A percentile compares a stretch with the other conserved stretches of the same genome.
Conservation (phyloP, 148 eudicot genomes). For the Amaranthus cruentus region DNA sequence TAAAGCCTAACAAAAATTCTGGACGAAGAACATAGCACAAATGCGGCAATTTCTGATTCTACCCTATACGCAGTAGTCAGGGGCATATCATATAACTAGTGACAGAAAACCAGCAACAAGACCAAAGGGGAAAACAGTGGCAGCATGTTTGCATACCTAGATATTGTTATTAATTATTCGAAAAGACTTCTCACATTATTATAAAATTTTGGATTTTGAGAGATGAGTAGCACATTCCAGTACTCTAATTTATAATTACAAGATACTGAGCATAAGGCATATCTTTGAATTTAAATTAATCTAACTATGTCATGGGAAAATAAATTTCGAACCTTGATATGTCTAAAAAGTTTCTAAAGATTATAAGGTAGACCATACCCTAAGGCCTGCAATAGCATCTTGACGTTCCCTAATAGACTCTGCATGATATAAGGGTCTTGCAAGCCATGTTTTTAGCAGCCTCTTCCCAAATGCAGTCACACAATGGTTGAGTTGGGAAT, state of each 20-base stretch:
- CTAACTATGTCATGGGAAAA: background rate
- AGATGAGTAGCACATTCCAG: background rate
- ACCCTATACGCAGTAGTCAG: too few species aligned
- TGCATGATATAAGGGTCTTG: slow-evolving; percentile 74
- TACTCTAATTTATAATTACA: too few species aligned
- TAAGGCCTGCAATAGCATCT: slow-evolving; percentile 83
- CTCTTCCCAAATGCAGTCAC: slow-evolving; percentile 92
- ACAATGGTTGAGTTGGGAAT: slow-evolving; percentile 83
- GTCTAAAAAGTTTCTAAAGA: background rate
- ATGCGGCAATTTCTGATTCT: too few species aligned
- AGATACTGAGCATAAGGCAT: background rate
- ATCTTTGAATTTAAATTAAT: background rate
- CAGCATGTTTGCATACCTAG: background rate
- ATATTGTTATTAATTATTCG: too few species aligned
- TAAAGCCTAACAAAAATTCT: too few species aligned
- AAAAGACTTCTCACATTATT: too few species aligned
- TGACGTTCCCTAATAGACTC: slow-evolving; percentile 74
- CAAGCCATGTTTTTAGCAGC: slow-evolving; percentile 87
- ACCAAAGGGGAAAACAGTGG: background rate
- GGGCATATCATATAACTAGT: too few species aligned
- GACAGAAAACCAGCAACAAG: background rate
- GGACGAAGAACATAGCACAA: too few species aligned
- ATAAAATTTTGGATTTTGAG: background rate
- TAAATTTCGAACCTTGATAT: background rate
- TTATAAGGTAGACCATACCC: slow-evolving; percentile 34